Evolutionary conservation across 345 rosid genomes (phyloP).

Genomic region (Ailanthus altissimus): DNA sequence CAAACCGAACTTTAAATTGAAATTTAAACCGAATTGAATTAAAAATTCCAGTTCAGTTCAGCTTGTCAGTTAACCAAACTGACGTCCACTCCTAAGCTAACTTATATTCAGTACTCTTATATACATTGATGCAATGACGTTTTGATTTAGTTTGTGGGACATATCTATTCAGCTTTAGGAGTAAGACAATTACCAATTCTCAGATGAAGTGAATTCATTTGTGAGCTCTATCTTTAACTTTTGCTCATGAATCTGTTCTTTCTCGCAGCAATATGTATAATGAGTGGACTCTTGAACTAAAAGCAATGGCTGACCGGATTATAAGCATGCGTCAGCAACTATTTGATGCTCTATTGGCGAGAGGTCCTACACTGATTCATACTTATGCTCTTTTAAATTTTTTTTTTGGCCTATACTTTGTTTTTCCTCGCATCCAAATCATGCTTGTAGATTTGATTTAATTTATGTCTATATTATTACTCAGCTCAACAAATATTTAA

Average conservation of each 20-base stretch:
- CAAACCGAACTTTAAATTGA: too few species aligned
- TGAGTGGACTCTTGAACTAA: slow-evolving; percentile 73
- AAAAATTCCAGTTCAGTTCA: too few species aligned
- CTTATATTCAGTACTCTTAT: not conserved
- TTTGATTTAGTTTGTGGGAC: not conserved
- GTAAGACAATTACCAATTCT: not conserved
- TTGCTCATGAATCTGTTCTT: slow-evolving; percentile 16
- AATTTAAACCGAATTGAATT: too few species aligned
- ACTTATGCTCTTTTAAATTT: slow-evolving; percentile 3
- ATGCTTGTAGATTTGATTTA: slow-evolving; percentile 2
- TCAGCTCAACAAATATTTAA: not conserved
- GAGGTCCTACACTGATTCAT: slow-evolving; percentile 36
- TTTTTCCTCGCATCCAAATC: slow-evolving; percentile 3
- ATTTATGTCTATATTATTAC: not conserved
- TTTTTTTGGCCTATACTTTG: not conserved
- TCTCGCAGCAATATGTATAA: slow-evolving; percentile 53
- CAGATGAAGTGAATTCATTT: not conserved
- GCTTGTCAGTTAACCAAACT: too few species aligned
- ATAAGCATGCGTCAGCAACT: slow-evolving; percentile 69
- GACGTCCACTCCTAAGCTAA: too few species aligned
- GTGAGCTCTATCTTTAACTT: not conserved
- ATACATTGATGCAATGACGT: not conserved
- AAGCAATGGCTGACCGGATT: slow-evolving; percentile 76
- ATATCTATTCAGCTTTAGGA: not conserved
- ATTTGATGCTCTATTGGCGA: slow-evolving; percentile 54